These are phyloP conservation scores for Gossypium ekmanianum DNA, from an alignment of 345 rosid genomes.

Conservation along the genomic window DNA sequence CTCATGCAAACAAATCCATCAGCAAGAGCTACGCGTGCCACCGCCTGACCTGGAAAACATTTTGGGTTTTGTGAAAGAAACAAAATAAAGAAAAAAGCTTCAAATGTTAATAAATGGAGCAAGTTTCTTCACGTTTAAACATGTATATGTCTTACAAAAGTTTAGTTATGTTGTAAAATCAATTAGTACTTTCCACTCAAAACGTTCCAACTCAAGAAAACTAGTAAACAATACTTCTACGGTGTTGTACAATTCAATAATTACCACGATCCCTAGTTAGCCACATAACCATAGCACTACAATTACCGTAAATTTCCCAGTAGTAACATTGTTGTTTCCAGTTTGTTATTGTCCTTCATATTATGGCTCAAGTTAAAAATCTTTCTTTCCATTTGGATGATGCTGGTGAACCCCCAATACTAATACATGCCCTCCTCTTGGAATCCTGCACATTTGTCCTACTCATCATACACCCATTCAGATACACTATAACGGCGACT, in stretches of 20 bases:
- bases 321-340: not conserved
- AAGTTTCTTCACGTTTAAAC: not conserved
- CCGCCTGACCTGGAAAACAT: not conserved
- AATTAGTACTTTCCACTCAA: not conserved
- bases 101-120: not conserved
- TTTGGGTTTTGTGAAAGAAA: not conserved
- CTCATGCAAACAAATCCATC: not conserved
- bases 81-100: not conserved
- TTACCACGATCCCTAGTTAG: not conserved
- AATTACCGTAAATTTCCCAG: not conserved
- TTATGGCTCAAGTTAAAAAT: not conserved
- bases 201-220: not conserved
- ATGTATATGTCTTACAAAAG: not conserved
- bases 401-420: not conserved
- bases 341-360: not conserved
- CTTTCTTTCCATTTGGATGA: not conserved
- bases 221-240: not conserved
- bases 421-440: not conserved
- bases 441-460: constrained; percentile 6
- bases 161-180: not conserved
- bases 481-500: constrained; percentile 27
- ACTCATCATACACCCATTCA: constrained; percentile 45
- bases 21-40: not conserved
- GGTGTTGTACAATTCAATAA: not conserved
- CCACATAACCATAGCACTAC: not conserved